Conservation (phyloP, 345 rosid genomes). For the Lenwebbia sp. region DNA sequence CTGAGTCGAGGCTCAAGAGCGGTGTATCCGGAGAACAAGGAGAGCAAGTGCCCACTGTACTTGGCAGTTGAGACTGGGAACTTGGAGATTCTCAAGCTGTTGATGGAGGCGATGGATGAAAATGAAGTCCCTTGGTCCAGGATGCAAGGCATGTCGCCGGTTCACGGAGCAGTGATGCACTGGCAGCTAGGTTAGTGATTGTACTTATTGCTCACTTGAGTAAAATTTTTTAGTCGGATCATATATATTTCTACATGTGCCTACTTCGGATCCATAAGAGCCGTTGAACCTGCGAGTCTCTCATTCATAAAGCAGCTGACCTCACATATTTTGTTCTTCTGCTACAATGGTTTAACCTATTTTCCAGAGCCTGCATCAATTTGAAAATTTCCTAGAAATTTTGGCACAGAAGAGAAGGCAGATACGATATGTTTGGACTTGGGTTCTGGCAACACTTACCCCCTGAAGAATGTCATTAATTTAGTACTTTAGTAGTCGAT, state of each 20-base stretch:
- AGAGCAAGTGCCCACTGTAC: background rate
- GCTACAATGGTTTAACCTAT: background rate
- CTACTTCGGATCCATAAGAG: background rate
- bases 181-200: background rate
- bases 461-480: background rate
- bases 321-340: background rate
- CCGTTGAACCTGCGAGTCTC: background rate
- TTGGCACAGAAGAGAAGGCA: background rate
- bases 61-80: background rate
- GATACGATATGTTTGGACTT: background rate
- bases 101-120: background rate
- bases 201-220: background rate
- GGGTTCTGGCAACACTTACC: background rate
- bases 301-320: too few species aligned
- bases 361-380: background rate
- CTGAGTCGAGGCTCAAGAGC: background rate
- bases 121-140: background rate
- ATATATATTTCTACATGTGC: too few species aligned
- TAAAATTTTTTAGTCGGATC: background rate
- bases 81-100: background rate
- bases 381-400: background rate
- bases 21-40: background rate
- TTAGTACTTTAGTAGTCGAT: background rate
- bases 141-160: background rate
- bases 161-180: background rate